phyloP scores from a whole-genome alignment of 257 asterid species.

The Linaria vulgaris region DNA sequence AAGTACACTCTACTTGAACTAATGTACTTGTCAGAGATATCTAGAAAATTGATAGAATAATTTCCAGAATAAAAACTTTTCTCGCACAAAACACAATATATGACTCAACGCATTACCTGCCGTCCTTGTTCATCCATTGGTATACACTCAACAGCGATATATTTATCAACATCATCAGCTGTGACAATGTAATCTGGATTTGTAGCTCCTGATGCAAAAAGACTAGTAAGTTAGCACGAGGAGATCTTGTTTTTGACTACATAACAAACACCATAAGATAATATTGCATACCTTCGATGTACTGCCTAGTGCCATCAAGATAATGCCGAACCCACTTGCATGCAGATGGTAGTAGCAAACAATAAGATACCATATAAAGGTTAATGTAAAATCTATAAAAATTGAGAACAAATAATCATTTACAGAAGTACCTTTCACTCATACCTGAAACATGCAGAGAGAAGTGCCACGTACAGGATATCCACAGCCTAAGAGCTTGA shows the following conservation, averaged over 20 bases:
- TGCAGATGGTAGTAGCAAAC: slow-evolving; percentile 28
- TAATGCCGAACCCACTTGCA: slow-evolving; percentile 97
- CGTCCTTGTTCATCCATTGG: slow-evolving; percentile 98
- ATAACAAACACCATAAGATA: slow-evolving; percentile 10
- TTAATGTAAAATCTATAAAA: slow-evolving; percentile 4
- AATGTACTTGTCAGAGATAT: too few relatives aligned
- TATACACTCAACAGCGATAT: slow-evolving; percentile 96
- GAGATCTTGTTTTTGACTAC: background rate
- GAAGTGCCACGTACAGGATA: slow-evolving; percentile 94
- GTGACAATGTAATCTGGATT: slow-evolving; percentile 93
- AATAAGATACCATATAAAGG: slow-evolving; percentile 18
- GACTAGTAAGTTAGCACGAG: background rate
- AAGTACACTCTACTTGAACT: too few relatives aligned
- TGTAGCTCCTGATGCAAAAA: slow-evolving; percentile 77
- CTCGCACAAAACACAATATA: background rate
- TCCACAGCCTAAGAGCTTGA: slow-evolving; percentile 85
- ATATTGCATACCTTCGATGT: slow-evolving; percentile 67
- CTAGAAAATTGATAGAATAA: too few relatives aligned
- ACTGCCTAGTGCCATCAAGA: slow-evolving; percentile 97
- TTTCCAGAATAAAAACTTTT: background rate
- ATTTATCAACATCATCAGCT: slow-evolving; percentile 92
- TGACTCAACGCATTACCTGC: slow-evolving; percentile 49
- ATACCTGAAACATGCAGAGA: slow-evolving; percentile 99
- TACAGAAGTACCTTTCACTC: slow-evolving; percentile 15
- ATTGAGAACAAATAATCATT: slow-evolving; percentile 5